Evolutionary conservation across 352 stramenopile genomes (phyloP), one percentile per base, ranked within the genome.

Genomic region (Globisporangium acanthophoron): DNA sequence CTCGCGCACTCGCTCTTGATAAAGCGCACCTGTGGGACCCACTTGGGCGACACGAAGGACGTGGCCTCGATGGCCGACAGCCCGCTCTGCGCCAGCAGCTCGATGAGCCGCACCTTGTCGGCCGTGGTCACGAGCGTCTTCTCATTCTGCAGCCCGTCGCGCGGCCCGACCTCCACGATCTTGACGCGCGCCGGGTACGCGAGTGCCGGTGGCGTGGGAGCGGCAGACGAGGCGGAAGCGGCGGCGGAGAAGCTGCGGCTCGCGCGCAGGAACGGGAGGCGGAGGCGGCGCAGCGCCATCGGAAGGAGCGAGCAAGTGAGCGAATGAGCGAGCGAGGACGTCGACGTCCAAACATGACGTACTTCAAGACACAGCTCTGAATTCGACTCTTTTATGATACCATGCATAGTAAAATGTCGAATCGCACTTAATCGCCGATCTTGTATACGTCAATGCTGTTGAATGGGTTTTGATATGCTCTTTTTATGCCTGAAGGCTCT

Each of bases 61-160:
- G 92, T 98, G 6, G 90, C 78, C 73, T 99, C 96, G 56, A 99
- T 96, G 4, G 76, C 79, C 5, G 65, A 71, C 16, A 98, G 78
- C 1, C 96, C 96, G 16, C 96, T 88, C 4, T 91, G 67, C 47
- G 86, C 92, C 46, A 99, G 78, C 65, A 87, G 73, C 46, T 97
- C 80, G 66, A 98, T 94, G 13, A 98, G 64, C 57, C 83, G 69
- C 15, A 99, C 76, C 67, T 99, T 99, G 58, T 96, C 71, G 9
- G 84, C 62, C 5, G 89, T 97, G 21, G 84, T 79, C 29, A 99
- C 79, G 24, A 88, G 46, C 18, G 70, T 76, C 54, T 89, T 86
- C 71, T 98, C 96, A 69, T 98, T 98, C 78, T 98, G 90, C n/a
- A 99, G 74, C 2, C 96, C 96, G 73, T 99, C 96, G 20, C 96